These are phyloP conservation scores for Fusarium brachygibbosum DNA, from an alignment of 2,329 filamentous ascomycete species.

Conservation along the genomic window DNA sequence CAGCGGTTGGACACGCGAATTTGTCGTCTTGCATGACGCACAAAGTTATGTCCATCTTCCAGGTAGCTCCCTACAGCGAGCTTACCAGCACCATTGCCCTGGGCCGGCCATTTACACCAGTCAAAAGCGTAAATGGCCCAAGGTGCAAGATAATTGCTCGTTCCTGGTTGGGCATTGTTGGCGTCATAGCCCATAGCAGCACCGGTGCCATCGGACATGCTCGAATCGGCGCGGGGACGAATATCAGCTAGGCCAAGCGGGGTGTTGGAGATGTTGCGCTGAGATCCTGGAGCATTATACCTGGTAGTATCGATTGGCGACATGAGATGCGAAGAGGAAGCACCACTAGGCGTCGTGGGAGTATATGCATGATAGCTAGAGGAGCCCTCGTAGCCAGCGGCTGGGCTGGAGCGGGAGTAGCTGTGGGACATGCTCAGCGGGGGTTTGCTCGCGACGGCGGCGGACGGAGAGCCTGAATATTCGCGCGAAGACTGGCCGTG, in stretches of 20 bases:
- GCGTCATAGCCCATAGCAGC: conserved; percentile 75
- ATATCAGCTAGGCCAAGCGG: conserved; percentile 94
- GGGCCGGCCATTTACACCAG: conserved; percentile 98
- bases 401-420: conserved; percentile 89
- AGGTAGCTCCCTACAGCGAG: conserved; percentile 95
- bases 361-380: conserved; percentile 69
- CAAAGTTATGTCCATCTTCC: conserved; percentile 98
- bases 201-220: conserved; percentile 77
- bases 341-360: conserved; percentile 73
- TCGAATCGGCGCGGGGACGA: conserved; percentile 85
- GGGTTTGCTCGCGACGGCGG: conserved; percentile 71
- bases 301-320: conserved; percentile 66
- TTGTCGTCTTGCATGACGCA: conserved; percentile 54
- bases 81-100: conserved; percentile 86
- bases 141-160: conserved; percentile 92
- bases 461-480: conserved; percentile 35
- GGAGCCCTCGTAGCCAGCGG: conserved; percentile 67
- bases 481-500: conserved; percentile 72
- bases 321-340: conserved; percentile 73
- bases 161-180: conserved; percentile 74
- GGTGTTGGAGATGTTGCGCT: conserved; percentile 80
- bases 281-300: conserved; percentile 69
- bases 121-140: conserved; percentile 98
- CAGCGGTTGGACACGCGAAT: conserved; percentile 7
- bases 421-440: conserved; percentile 76